Evolutionary conservation across 1,284 basidiomycete species (phyloP), one percentile per base, ranked within the genome.

Genomic region (Dichomitus squalens): DNA sequence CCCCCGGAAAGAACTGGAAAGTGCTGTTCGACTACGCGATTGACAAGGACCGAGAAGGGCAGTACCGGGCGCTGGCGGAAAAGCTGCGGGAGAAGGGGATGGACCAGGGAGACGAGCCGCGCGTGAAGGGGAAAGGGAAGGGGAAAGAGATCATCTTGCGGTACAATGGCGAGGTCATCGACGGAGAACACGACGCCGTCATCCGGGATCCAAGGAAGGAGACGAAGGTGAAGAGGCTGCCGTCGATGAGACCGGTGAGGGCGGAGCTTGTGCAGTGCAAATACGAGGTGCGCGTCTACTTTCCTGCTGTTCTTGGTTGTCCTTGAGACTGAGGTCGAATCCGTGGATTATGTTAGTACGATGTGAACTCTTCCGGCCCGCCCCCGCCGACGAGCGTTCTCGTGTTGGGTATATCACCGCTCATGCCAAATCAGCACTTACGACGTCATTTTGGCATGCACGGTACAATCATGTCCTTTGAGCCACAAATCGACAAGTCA

Each of bases 341-440:
- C 7, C 27, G 46, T 50, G 39, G 57, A 14, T 31, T 53, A n/a
- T 35, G n/a, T 27, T 71, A 95, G 90, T 88, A 89, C 76, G 95
- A 97, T 72, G 73, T 76, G 27, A 78, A 92, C 68, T 93, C 93
- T 1, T 79, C 79, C 2, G 90, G 89, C 1, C 82, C 87, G 0
- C 83, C 88, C n/a, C 93, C 93, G 0, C 86, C 90, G 0, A 84
- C 86, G 0, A 82, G 86, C 3, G 83, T 98, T 1, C 81, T 96
- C 12, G 75, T 97, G 47, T 83, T 85, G 16, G 84, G 85, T 50
- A 78, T 97, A 31, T 86, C 89, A 4, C 84, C 88, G 0, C 76
- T 96, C 23, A 90, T 88, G 0, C 83, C 89, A 1, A 84, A 82
- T 34, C 76, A 81, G 49, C 77, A 84, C 49, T 82, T 98, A 52